These are phyloP conservation scores for Talaromyces sp. DNA, from an alignment of 2,329 filamentous ascomycete genomes.

Conservation along the genomic window DNA sequence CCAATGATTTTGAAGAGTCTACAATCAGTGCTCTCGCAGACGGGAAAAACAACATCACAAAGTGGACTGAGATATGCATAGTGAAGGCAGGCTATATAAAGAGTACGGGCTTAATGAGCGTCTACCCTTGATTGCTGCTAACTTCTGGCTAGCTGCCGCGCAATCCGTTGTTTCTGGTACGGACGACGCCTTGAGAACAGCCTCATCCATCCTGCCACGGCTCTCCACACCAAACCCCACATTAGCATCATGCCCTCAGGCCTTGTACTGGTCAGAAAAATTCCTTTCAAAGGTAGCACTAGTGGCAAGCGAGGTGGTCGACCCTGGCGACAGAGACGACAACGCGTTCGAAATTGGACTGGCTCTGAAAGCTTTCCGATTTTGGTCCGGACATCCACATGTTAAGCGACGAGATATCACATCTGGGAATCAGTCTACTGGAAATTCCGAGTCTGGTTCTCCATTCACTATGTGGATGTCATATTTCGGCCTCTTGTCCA, in stretches of 20 bases:
- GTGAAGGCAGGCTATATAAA: constrained; percentile 75
- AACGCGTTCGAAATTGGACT: constrained; percentile 23
- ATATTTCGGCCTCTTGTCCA: constrained; percentile 76
- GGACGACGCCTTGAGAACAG: constrained; percentile 61
- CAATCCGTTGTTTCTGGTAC: constrained; percentile 38
- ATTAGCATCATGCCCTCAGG: constrained; percentile 54
- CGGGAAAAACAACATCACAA: constrained; percentile 50
- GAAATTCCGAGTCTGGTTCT: constrained; percentile 18
- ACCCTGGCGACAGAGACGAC: constrained; percentile 17
- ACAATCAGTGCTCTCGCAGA: constrained; percentile 50
- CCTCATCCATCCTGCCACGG: constrained; percentile 61
- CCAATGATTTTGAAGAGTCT: constrained; percentile 55
- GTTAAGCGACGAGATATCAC: constrained; percentile 24
- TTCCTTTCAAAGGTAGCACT: constrained; percentile 71
- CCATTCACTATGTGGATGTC: constrained; percentile 66
- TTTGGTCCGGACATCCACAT: constrained; percentile 36
- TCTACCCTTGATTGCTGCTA: constrained; percentile 11
- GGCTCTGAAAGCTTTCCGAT: constrained; percentile 46
- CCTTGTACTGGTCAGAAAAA: constrained; percentile 73
- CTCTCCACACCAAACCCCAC: constrained; percentile 39
- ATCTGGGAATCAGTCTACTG: constrained; percentile 16
- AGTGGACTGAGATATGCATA: constrained; percentile 79
- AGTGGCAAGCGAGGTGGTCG: constrained; percentile 54
- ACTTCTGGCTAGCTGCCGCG: constrained; percentile 35
- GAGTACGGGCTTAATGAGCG: constrained; percentile 45